Percentiles rank a stretch among this genome's conserved stretches.
phyloP scores from a whole-genome alignment of 768 basidiomycete genomes.

The Calocybe gangraenosa region DNA sequence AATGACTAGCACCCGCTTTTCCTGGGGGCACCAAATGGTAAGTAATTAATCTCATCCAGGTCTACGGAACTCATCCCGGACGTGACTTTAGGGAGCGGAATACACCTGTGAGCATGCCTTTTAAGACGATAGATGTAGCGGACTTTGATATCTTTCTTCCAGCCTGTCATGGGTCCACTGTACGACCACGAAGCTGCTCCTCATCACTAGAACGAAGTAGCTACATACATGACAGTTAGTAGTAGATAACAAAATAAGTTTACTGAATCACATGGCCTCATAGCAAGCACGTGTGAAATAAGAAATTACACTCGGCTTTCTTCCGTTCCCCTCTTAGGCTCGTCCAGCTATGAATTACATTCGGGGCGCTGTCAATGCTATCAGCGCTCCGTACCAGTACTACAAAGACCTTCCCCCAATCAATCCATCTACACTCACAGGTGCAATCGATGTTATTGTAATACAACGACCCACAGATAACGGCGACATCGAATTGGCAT shows the following conservation, averaged over 20 bases:
- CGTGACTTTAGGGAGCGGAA: constrained; percentile 67
- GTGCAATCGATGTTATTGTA: constrained; percentile 99
- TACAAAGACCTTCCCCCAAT: constrained; percentile 83
- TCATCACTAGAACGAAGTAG: constrained; percentile 34
- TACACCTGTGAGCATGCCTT: constrained; percentile 53
- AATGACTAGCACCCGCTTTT: constrained; percentile 72
- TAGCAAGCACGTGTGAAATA: constrained; percentile 13
- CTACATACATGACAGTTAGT: neutral
- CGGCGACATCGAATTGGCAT: constrained; percentile 68
- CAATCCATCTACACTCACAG: constrained; percentile 95
- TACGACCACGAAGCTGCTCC: constrained; percentile 55
- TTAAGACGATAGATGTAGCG: constrained; percentile 6
- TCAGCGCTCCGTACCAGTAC: constrained; percentile 85
- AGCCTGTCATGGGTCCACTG: constrained; percentile 62
- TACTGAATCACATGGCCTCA: constrained; percentile 17
- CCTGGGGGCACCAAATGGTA: constrained; percentile 97
- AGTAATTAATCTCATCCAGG: constrained; percentile 23
- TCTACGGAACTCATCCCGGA: constrained; percentile 14
- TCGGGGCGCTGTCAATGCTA: constrained; percentile 79
- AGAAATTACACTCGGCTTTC: constrained; percentile 2
- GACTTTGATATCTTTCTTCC: constrained; percentile 13
- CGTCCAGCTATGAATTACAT: constrained; percentile 76
- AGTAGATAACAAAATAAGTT: constrained; percentile 2
- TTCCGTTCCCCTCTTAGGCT: constrained; percentile 16
- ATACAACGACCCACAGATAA: constrained; percentile 67